Base-by-base conservation (phyloP, 2,329 filamentous ascomycete species). In the Ceratocystis cubensis region DNA sequence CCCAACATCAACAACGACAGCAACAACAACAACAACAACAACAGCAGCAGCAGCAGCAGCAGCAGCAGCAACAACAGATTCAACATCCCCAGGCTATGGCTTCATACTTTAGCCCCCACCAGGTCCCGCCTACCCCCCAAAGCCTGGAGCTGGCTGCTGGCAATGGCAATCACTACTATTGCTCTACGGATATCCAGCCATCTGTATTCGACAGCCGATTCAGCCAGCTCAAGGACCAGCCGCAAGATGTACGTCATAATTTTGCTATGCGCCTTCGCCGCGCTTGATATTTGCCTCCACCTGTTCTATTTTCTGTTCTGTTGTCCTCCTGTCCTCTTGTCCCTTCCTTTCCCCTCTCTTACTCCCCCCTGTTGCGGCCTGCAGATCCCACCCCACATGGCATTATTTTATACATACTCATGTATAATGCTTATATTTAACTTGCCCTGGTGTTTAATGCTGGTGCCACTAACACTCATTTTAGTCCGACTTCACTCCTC, bases 91-190 rank as follows among this genome's bases (percentile, higher is more conserved):
- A 65, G 20, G 22, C 44, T 15, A 68, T 68, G 66, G 80, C 80
- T 65, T 83, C 80, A 72, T 85, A 81, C 71, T 74, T 77, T 7
- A 80, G 75, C 66, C 81, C 82, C 68, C 81, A 80, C 69, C 79
- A 81, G 68, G 84, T 88, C 64, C 89, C 89, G 5, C 88, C 88
- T 1, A 94, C 89, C 15, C 89, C 89, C 0, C 89, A 88, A 73
- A 93, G 89, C 73, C 80, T 91, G 30, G 88, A 93, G 72, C 83
- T 93, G 76, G 85, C 88, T 74, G 82, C 78, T 72, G 83, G 77
- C 70, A 82, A 72, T 65, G 71, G 74, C 71, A 79, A 70, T 74
- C 82, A 83, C 66, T 85, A 80, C 70, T 91, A 86, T 73, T 74
- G 83, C 65, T 81, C 83, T 57, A 78, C 84, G 48, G 80, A 83